phyloP scores from a whole-genome alignment of 495 filamentous ascomycete genomes.

The Aspergillus saccharolyticus region DNA sequence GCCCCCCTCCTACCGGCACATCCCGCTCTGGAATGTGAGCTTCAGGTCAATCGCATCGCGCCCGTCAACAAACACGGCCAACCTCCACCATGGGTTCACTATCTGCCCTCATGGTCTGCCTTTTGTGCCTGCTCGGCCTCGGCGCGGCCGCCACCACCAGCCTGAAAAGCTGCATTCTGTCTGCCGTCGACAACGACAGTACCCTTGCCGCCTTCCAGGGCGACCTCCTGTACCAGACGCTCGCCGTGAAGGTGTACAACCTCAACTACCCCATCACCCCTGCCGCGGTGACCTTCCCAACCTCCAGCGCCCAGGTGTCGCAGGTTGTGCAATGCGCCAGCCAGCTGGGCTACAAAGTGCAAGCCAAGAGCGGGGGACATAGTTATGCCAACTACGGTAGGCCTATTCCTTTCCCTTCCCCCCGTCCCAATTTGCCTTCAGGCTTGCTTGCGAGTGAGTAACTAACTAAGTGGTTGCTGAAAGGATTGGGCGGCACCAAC shows the following conservation, averaged over 20 bases:
- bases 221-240: constrained; percentile 14
- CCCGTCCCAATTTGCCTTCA: background rate
- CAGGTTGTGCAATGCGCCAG: constrained; percentile 56
- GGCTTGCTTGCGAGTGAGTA: no score
- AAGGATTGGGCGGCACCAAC: constrained; percentile 43
- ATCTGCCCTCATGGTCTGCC: background rate
- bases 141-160: background rate
- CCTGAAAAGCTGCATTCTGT: constrained; percentile 16
- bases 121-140: background rate
- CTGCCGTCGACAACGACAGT: constrained; percentile 20
- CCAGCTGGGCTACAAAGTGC: constrained; percentile 52
- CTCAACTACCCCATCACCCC: constrained; percentile 57
- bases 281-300: constrained; percentile 57
- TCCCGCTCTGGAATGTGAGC: background rate
- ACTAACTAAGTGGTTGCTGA: background rate
- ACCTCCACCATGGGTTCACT: background rate
- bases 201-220: constrained; percentile 21
- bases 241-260: constrained; percentile 48
- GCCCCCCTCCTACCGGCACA: background rate
- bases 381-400: constrained; percentile 57
- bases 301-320: constrained; percentile 52
- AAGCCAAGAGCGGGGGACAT: constrained; percentile 68
- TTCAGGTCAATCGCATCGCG: background rate
- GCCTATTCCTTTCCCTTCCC: constrained; percentile 30
- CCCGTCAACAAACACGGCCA: background rate